Base-by-base conservation (phyloP, 768 basidiomycete genomes). In the Leccinum rimulosum region DNA sequence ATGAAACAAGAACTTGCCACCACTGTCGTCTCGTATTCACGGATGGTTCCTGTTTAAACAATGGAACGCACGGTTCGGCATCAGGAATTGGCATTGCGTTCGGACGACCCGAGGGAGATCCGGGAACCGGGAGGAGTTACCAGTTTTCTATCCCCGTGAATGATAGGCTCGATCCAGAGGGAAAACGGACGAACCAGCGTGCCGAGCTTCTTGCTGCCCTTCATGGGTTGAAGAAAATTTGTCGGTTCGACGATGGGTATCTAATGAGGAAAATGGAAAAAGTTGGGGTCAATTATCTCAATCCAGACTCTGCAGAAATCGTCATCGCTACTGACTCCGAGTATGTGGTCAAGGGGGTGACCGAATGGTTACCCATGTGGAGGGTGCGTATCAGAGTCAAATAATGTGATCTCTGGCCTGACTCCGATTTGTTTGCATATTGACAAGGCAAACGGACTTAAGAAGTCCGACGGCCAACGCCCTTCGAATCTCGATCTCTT, bases 191-290 rank as follows among this genome's bases (percentile, higher is more conserved):
- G 15, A 55, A 15, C 22, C 54, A 55, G 14, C 54, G 54, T 4
- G 54, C 43, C 5, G 54, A 55, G 22, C 30, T 55, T 10, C 54
- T 55, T 11, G 54, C 54, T 19, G 54, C 43, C 8, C 15, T 55
- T 19, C 30, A 48, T 11, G 43, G 30, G 68, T 70, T 38, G 69
- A 70, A 2, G 68, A 73, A 31, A 9, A 55, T 58, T 69, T 70
- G 70, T 57, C 69, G n/a, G 66, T 64, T 10, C 28, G 36, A 30
- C 73, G 69, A 70, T 6, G 22, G 9, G 10, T 22, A 10, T 47
- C 19, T 47, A 14, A 35, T 35, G 35, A 35, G 12, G 35, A 35
- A 35, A 35, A 35, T 35, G 35, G 14, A 6, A 6, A 14, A 35
- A 35, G 35, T 35, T 14, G 35, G 35, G 14, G 35, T 35, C 14